Evolutionary conservation across 2,329 filamentous ascomycete species (phyloP), one percentile per base, ranked within the genome.

Genomic region (Fusarium odoratissimum): DNA sequence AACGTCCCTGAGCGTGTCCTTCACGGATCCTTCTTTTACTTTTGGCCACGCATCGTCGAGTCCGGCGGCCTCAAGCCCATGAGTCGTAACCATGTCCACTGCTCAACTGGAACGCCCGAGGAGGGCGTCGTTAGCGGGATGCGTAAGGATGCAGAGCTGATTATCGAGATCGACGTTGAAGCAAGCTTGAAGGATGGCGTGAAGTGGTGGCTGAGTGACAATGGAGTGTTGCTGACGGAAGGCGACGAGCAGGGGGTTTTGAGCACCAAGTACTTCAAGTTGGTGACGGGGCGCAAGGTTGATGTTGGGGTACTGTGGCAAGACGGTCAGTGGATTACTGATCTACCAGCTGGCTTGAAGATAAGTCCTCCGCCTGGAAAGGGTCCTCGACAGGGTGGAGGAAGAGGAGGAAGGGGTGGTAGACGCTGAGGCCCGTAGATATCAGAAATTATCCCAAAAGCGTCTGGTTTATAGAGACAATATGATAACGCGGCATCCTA

Each of bases 41-140:
- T 92, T 25, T 98, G 95, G 92, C 84, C 88, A 1, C 78, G 86
- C 16, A 98, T 99, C 68, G 81, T 95, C 16, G 86, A 86, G n/a
- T 86, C 88, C 0, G 95, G 95, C 8, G 95, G 95, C 0, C 83
- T 99, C 65, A 91, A 89, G 75, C 88, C 87, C 65, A 98, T 98
- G 96, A 86, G 86, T 0, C 84, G 96, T 60, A 97, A 93, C 71
- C 95, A 98, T 78, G 92, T 98, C 33, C 96, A 99, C 83, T 97
- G 96, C 79, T 93, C 93, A 5, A 90, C 90, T 10, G 94, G 93
- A 0, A 84, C 95, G 17, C 91, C 93, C 0, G 84, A 83, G 55
- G 82, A 82, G 17, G 81, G 78, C 6, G 92, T 95, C 5, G 88
- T 95, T 30, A 94, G 91, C 42, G 95, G 95, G 2, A 97, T 97